Conservation (phyloP, 2,329 filamentous ascomycete species). For the Aspergillus oerlinghausenensis region DNA sequence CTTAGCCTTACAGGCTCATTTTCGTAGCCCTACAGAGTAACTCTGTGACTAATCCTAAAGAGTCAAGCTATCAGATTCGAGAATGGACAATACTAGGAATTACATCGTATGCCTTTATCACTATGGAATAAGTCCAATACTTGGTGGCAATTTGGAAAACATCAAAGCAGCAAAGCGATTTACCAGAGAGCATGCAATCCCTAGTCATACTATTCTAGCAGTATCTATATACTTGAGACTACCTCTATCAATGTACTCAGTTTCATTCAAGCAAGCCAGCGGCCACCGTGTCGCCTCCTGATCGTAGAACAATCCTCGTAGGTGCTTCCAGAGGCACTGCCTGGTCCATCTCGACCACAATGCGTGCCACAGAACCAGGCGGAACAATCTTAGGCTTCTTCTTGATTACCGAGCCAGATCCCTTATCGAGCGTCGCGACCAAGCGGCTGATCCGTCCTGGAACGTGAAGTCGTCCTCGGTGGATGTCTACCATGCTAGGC, state of each 20-base stretch:
- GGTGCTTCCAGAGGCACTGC: conserved; percentile 77
- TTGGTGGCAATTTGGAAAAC: not conserved
- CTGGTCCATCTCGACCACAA: conserved; percentile 68
- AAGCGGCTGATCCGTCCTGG: conserved; percentile 70
- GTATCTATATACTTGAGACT: not conserved
- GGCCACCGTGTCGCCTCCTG: conserved; percentile 77
- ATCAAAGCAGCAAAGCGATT: not conserved
- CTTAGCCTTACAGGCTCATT: not conserved
- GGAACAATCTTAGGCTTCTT: conserved; percentile 82
- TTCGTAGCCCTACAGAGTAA: not conserved
- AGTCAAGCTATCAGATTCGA: not conserved
- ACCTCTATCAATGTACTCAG: conserved; percentile 7
- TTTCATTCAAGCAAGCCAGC: conserved; percentile 70
- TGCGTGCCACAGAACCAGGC: conserved; percentile 70
- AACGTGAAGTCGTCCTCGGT: conserved; percentile 76
- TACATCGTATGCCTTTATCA: not conserved
- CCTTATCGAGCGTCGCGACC: conserved; percentile 71
- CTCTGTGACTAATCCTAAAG: not conserved
- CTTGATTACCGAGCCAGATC: conserved; percentile 68
- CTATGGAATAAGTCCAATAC: not conserved
- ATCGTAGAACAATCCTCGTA: conserved; percentile 73
- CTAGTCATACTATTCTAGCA: not conserved
- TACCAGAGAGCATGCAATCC: not conserved
- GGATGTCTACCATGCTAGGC: conserved; percentile 84
- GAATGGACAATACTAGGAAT: not conserved